Evolutionary conservation across 306 rosid genomes (phyloP), one percentile per base, ranked within the genome.

Genomic region (Boehmeria nivea): DNA sequence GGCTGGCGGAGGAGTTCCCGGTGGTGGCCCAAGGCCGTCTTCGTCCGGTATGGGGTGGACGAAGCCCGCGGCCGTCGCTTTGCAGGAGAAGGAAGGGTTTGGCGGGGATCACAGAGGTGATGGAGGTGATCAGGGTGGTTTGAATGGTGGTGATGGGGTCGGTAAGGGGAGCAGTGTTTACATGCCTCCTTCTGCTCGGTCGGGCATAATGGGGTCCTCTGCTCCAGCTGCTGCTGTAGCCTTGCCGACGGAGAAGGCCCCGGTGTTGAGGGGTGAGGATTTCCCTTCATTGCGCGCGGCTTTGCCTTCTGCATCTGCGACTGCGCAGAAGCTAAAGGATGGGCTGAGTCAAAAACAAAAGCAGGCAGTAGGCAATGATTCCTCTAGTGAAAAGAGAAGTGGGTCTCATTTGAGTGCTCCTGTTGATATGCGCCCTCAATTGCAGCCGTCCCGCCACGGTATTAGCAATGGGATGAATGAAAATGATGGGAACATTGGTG

Each of bases 11-110:
- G 87, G 80, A 8, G 78, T 65, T 62, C 61, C 88, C 0, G 95
- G 94, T 19, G 67, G 28, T 18, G 94, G 98, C 17, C 57, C 87
- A 12, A 72, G 95, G 69, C 95, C 98, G 1, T 33, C 72, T 6
- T 91, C 96, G 0, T 80, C 94, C 1, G 87, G 98, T 12, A 20
- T 87, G 83, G 95, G 98, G 8, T 91, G 98, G 98, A 91, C 87
- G 5, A 91, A 81, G 75, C 94, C 91, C 2, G 65, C 76, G 2
- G 20, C 77, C 0, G 62, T 47, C 45, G 75, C 75, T 22, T 51
- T 72, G 69, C 84, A 63, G 37, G 88, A 85, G 49, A 85, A 73
- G 39, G 87, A 88, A 22, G 54, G 60, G 14, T 13, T 9, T 15
- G 61, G 45, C 12, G 86, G 38, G n/a, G 88, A 80, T 46, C 81